Evolutionary conservation across 768 basidiomycete species (phyloP).

Genomic region (Rhodosporidiobolus sp.): DNA sequence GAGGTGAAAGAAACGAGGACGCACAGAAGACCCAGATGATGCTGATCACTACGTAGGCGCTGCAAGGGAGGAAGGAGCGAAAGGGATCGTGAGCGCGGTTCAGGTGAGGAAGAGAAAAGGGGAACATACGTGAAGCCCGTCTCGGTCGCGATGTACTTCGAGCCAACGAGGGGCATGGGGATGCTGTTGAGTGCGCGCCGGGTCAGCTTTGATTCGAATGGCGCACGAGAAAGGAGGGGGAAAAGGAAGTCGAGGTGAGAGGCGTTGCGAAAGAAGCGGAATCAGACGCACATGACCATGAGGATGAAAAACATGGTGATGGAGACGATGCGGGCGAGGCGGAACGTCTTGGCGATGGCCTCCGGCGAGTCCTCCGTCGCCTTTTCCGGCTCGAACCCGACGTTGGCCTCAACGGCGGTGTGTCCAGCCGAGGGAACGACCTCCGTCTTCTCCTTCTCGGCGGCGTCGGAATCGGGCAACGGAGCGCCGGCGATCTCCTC

Average conservation of each 20-base stretch:
- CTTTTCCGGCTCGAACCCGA: background rate
- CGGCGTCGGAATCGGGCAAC: constrained; percentile 45
- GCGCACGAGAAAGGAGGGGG: too few relatives aligned
- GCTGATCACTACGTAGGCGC: constrained; percentile 74
- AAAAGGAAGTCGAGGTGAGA: too few relatives aligned
- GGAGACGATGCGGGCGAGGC: constrained; percentile 53
- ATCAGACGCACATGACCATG: constrained; percentile 49
- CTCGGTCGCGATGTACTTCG: constrained; percentile 49
- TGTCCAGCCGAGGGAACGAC: constrained; percentile 38
- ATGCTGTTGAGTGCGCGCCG: constrained; percentile 43
- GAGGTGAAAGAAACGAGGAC: background rate
- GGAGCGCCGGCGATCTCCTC: constrained; percentile 9
- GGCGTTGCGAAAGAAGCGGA: background rate
- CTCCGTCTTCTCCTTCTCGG: constrained; percentile 45
- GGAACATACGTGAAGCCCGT: constrained; percentile 42
- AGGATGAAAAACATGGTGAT: constrained; percentile 60
- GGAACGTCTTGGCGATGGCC: constrained; percentile 13
- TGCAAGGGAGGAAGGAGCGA: background rate
- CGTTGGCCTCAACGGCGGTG: constrained; percentile 1
- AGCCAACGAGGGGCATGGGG: constrained; percentile 13
- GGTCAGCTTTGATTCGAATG: background rate
- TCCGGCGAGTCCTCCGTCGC: background rate
- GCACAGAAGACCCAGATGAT: constrained; percentile 73
- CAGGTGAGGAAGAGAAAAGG: background rate
- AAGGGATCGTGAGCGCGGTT: background rate